Evolutionary conservation across 805 yeast species (phyloP).

Genomic region (Kodamaea sagamina): DNA sequence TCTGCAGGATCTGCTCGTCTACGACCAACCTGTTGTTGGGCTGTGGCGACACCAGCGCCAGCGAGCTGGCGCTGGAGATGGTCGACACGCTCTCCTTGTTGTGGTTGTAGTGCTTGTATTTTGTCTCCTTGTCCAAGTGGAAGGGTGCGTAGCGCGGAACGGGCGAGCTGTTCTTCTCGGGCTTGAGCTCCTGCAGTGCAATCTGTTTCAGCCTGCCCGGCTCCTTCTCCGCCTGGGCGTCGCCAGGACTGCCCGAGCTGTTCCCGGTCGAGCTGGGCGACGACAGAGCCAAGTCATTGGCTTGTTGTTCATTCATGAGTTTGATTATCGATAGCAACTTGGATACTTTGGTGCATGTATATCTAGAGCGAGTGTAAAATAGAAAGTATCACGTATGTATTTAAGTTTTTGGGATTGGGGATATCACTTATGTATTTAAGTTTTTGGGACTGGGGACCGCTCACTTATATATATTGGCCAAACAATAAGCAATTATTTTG

Average conservation of each 20-base stretch:
- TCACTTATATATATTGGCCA: not conserved
- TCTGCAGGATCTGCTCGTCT: slow-evolving; percentile 15
- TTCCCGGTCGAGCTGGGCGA: slow-evolving; percentile 12
- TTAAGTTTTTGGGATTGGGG: slow-evolving; percentile 1
- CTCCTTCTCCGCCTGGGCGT: slow-evolving; percentile 5
- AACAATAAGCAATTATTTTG: slow-evolving; percentile 5
- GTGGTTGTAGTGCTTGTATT: slow-evolving; percentile 12
- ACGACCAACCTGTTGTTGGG: slow-evolving; percentile 6
- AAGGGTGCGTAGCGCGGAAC: slow-evolving; percentile 12
- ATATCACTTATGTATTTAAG: not conserved
- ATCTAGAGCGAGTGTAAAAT: slow-evolving; percentile 2
- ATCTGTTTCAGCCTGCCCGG: slow-evolving; percentile 1
- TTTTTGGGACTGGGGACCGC: not conserved
- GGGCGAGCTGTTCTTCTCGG: slow-evolving; percentile 9
- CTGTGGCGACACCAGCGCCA: slow-evolving; percentile 9
- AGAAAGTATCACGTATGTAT: not conserved
- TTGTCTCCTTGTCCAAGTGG: slow-evolving; percentile 8
- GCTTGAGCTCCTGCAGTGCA: not conserved
- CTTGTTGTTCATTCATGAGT: slow-evolving; percentile 36
- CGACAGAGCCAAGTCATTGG: slow-evolving; percentile 25
- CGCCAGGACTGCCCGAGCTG: slow-evolving; percentile 5
- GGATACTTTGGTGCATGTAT: slow-evolving; percentile 15
- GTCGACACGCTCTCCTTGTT: slow-evolving; percentile 1
- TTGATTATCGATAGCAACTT: slow-evolving; percentile 36
- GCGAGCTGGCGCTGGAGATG: slow-evolving; percentile 3